Percentiles rank a stretch among this genome's conserved stretches.
Evolutionary conservation across 345 rosid genomes (phyloP).

Genomic region (Eucalyptus fibrosa): DNA sequence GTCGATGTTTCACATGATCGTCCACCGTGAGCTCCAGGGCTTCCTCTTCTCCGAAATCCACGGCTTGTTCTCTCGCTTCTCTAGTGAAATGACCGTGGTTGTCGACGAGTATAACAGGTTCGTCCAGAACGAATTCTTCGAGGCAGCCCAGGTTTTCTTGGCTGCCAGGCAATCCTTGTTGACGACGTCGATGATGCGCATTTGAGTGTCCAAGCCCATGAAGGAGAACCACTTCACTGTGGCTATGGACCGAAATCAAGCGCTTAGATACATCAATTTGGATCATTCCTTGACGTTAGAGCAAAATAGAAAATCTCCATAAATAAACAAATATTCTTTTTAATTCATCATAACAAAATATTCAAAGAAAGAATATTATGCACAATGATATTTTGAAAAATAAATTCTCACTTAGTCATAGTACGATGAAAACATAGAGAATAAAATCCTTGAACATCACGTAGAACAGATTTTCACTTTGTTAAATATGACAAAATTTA

Average conservation of each 20-base stretch:
- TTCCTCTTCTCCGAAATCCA: conserved; percentile 9
- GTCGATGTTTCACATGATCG: conserved; percentile 19
- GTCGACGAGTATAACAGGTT: conserved; percentile 33
- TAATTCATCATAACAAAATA: no score
- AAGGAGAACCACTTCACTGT: conserved; percentile 33
- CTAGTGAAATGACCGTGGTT: conserved; percentile 31
- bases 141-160: conserved; percentile 30
- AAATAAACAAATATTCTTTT: no score
- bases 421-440: no score
- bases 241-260: conserved; percentile 33
- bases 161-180: conserved; percentile 21
- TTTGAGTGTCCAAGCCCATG: conserved; percentile 32
- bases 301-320: no score
- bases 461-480: no score
- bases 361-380: no score
- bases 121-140: conserved; percentile 24
- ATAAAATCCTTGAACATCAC: no score
- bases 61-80: conserved; percentile 13
- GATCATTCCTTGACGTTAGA: no score
- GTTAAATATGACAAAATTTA: no score
- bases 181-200: neutral
- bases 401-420: no score
- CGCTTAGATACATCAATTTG: neutral
- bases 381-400: no score
- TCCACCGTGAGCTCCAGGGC: conserved; percentile 25